Percentiles rank a stretch among this genome's conserved stretches.
Conservation (phyloP, 306 rosid species). For the Fagus sylvatica region DNA sequence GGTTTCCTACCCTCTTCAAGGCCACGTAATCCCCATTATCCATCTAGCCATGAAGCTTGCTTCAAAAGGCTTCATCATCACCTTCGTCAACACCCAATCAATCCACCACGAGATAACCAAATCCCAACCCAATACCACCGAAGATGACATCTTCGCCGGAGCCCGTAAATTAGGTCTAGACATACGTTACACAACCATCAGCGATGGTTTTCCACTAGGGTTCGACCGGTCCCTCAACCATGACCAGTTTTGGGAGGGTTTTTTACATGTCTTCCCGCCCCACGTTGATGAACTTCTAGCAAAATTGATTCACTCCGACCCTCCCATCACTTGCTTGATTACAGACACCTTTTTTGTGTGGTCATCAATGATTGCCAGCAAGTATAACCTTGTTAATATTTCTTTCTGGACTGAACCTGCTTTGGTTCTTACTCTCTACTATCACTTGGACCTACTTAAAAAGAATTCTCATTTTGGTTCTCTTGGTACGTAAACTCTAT, state of each 20-base stretch:
- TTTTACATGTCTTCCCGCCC: slow-evolving; percentile 22
- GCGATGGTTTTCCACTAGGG: slow-evolving; percentile 28
- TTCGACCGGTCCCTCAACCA: slow-evolving; percentile 23
- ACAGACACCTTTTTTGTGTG: slow-evolving; percentile 31
- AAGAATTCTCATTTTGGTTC: slow-evolving; percentile 35
- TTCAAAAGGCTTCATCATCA: slow-evolving; percentile 15
- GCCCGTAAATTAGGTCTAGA: slow-evolving; percentile 30
- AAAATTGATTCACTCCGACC: slow-evolving; percentile 19
- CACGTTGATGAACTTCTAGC: slow-evolving; percentile 35
- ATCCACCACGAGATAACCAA: not conserved
- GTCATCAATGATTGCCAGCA: slow-evolving; percentile 21
- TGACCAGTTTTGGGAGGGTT: slow-evolving; percentile 7
- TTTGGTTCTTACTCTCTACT: slow-evolving; percentile 18
- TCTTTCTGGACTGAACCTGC: slow-evolving; percentile 50
- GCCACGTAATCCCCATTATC: not conserved
- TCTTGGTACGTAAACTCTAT: not conserved
- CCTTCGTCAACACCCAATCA: slow-evolving; percentile 11
- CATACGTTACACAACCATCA: slow-evolving; percentile 31
- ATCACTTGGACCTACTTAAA: slow-evolving; percentile 35
- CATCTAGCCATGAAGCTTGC: slow-evolving; percentile 1
- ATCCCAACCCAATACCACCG: slow-evolving; percentile 3
- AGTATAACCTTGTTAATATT: slow-evolving; percentile 28
- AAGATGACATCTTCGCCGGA: slow-evolving; percentile 21
- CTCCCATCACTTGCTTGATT: slow-evolving; percentile 34
- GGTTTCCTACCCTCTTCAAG: slow-evolving; percentile 5